Evolutionary conservation across 352 stramenopile genomes (phyloP).

Genomic region (Plasmopara muralis): DNA sequence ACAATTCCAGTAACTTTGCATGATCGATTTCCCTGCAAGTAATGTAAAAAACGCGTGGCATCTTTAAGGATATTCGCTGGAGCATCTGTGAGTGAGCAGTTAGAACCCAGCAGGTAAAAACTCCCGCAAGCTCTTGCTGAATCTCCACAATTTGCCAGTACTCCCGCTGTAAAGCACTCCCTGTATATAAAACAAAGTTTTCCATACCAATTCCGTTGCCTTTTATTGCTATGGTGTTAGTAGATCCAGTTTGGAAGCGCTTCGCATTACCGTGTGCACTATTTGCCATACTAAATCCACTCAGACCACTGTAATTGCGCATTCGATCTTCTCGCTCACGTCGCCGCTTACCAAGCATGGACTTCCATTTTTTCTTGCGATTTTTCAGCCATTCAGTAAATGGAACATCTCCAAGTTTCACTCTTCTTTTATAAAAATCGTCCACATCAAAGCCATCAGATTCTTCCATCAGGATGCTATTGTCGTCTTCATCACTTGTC

Average conservation of each 20-base stretch:
- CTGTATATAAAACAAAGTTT: slow-evolving; percentile 70
- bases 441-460: slow-evolving; percentile 21
- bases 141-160: slow-evolving; percentile 82
- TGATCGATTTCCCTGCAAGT: slow-evolving; percentile 66
- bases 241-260: slow-evolving; percentile 28
- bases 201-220: slow-evolving; percentile 63
- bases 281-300: slow-evolving; percentile 28
- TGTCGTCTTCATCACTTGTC: slow-evolving; percentile 12
- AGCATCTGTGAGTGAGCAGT: slow-evolving; percentile 72
- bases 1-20: slow-evolving; percentile 61
- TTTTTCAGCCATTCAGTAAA: slow-evolving; percentile 56
- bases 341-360: slow-evolving; percentile 46
- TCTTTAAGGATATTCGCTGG: slow-evolving; percentile 63
- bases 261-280: slow-evolving; percentile 26
- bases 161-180: slow-evolving; percentile 46
- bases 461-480: slow-evolving; percentile 18
- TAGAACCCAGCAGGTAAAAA: slow-evolving; percentile 95
- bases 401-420: slow-evolving; percentile 54
- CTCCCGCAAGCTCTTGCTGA: slow-evolving; percentile 67
- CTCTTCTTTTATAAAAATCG: slow-evolving; percentile 11
- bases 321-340: slow-evolving; percentile 49
- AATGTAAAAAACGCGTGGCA: slow-evolving; percentile 64
- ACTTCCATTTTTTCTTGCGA: slow-evolving; percentile 75
- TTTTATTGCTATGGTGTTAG: slow-evolving; percentile 10
- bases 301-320: slow-evolving; percentile 20